phyloP scores from a whole-genome alignment of 257 asterid species.

The Eustoma russellianum region DNA sequence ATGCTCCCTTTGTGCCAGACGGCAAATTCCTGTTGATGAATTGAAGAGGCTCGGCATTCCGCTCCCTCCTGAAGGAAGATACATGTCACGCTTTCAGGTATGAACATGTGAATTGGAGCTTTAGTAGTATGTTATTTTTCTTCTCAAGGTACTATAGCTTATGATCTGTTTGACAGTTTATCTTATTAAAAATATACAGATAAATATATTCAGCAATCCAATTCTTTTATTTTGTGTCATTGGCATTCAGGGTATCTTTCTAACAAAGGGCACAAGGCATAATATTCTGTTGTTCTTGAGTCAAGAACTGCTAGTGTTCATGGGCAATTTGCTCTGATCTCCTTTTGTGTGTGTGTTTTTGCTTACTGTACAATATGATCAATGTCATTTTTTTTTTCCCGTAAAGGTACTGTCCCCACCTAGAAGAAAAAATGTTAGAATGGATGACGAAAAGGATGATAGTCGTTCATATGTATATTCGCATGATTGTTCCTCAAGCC shows the following conservation, averaged over 20 bases:
- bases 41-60: conserved; percentile 82
- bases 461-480: conserved; percentile 14
- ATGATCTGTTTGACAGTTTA: too few species aligned
- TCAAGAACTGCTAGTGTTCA: too few species aligned
- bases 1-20: conserved; percentile 28
- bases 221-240: too few species aligned
- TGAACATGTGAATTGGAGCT: not conserved
- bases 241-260: too few species aligned
- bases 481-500: conserved; percentile 36
- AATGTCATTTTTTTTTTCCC: not conserved
- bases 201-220: too few species aligned
- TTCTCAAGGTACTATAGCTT: too few species aligned
- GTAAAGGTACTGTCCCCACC: conserved; percentile 79
- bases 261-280: too few species aligned
- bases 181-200: too few species aligned
- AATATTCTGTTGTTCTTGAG: too few species aligned
- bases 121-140: too few species aligned
- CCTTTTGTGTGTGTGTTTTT: not conserved
- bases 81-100: conserved; percentile 77
- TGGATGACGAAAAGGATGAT: conserved; percentile 26
- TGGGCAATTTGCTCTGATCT: not conserved
- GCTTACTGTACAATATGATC: not conserved
- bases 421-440: conserved; percentile 38
- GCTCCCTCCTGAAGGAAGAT: conserved; percentile 88
- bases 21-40: conserved; percentile 70